Evolutionary conservation across 805 yeast genomes (phyloP), one percentile per base, ranked within the genome.

Genomic region (Starmerella apis): DNA sequence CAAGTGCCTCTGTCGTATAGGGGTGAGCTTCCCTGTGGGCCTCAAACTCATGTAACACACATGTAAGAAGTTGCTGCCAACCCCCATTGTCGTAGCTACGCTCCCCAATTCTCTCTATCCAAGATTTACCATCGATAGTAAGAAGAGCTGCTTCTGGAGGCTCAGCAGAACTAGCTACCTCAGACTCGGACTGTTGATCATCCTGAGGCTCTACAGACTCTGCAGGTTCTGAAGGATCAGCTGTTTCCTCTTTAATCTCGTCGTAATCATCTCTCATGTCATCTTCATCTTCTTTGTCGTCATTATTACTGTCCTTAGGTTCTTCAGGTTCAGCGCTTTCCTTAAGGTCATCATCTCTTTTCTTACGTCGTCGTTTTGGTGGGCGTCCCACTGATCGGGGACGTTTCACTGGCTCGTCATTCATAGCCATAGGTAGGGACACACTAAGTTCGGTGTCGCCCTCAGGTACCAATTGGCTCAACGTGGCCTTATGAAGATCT

Each of bases 61-160:
- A 95, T 44, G 87, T 63, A 38, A 88, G 64, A 38, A 83, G 75
- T 36, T 82, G 73, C 58, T 86, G 81, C 96, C 96, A 90, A 48
- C 78, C 79, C 3, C 95, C 94, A 59, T 86, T 87, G 58, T 74
- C 78, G 64, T 84, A 92, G 55, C 76, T 76, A 48, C 95, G 77
- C 49, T 77, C 80, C 13, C 80, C 74, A 18, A 90, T 70, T 36
- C 94, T 71, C 27, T 83, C 94, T 51, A 79, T 77, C 96, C 97
- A 92, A 6, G 56, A 23, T 22, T 22, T 22, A 18, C 43, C 50
- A 16, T 39, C 51, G n/a, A 41, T 35, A 7, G 44, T 25, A 16
- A 41, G 44, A 25, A 13, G 46, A 1, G 41, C 30, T 7, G 22
- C 44, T 16, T 43, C 41, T n/a, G 27, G 44, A 6, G 5, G 30